Percentiles rank a stretch among this genome's conserved stretches.
These are phyloP conservation scores for Ophiobolus disseminans DNA, from an alignment of 2,329 filamentous ascomycete genomes.

Conservation along the genomic window DNA sequence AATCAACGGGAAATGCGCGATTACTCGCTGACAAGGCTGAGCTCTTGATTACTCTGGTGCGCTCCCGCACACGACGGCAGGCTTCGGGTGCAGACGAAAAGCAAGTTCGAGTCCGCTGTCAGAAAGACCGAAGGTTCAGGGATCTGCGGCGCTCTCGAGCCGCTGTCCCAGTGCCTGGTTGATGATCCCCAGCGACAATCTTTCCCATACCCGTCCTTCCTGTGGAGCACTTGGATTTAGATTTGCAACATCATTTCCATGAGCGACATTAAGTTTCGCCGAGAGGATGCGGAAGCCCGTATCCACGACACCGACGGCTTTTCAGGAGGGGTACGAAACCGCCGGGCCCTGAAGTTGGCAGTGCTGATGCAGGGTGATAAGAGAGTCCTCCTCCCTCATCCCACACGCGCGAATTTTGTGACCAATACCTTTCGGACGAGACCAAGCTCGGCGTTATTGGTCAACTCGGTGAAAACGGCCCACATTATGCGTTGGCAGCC, in stretches of 20 bases:
- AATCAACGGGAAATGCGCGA: conserved; percentile 36
- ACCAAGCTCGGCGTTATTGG: conserved; percentile 22
- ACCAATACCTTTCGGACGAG: conserved; percentile 43
- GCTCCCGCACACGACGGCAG: conserved; percentile 4
- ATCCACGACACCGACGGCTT: conserved; percentile 25
- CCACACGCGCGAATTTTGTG: conserved; percentile 25
- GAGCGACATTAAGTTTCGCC: conserved; percentile 35
- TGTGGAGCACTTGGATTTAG: conserved; percentile 33
- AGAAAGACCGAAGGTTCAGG: conserved; percentile 14
- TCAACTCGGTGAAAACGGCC: conserved; percentile 28
- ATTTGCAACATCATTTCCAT: conserved; percentile 24
- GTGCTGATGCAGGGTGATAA: conserved; percentile 40
- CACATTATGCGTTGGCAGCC: conserved; percentile 49
- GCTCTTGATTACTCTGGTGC: conserved; percentile 8
- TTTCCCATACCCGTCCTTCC: conserved; percentile 31
- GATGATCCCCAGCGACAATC: conserved; percentile 32
- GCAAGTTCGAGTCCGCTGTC: conserved; percentile 15
- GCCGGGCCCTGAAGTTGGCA: conserved; percentile 28
- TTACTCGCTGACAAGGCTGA: conserved; percentile 12
- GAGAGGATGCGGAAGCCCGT: conserved; percentile 22
- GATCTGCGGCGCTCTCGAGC: conserved; percentile 30
- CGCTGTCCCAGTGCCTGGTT: conserved; percentile 22
- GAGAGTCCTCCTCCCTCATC: conserved; percentile 42
- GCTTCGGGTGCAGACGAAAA: conserved; percentile 20
- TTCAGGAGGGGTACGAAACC: conserved; percentile 23